These are phyloP conservation scores for Silybum marianum DNA, from an alignment of 129 eudicot species.

Conservation along the genomic window DNA sequence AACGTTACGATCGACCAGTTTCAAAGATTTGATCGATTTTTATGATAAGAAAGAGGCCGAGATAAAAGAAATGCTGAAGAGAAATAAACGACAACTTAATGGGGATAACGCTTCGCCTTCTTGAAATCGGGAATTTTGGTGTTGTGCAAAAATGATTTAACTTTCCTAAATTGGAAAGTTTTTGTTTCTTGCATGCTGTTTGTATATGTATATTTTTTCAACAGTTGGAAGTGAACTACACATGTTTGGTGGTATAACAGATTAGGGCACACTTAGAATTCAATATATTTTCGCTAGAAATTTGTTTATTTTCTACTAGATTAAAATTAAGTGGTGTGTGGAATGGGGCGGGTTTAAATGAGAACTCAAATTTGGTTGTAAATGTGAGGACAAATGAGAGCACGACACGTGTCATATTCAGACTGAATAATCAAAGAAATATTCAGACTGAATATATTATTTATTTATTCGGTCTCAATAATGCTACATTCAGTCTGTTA, in stretches of 20 bases:
- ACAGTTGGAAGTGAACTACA: constrained; percentile 4
- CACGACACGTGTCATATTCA: no score
- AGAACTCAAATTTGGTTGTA: no score
- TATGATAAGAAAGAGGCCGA: constrained; percentile 72
- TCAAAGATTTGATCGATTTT: constrained; percentile 58
- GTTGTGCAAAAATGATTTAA: constrained; percentile 17
- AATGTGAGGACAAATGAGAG: no score
- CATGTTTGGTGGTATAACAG: not conserved
- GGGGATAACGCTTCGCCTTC: constrained; percentile 43
- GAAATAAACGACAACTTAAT: constrained; percentile 36
- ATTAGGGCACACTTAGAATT: constrained; percentile 17
- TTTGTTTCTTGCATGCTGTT: constrained; percentile 4
- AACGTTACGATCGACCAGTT: constrained; percentile 40
- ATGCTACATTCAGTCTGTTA: no score
- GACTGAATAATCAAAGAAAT: no score
- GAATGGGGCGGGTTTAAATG: no score
- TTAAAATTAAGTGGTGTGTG: no score
- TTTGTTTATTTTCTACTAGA: not conserved
- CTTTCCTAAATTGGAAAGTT: constrained; percentile 23
- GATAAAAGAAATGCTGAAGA: constrained; percentile 56
- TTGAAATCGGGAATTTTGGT: constrained; percentile 18
- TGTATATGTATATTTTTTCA: constrained; percentile 24
- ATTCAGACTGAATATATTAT: no score
- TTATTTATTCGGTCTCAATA: no score
- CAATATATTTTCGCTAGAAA: not conserved